Percentiles rank a stretch among this genome's conserved stretches.
phyloP scores from a whole-genome alignment of 2,329 filamentous ascomycete species.

The Dactylellina haptotyla region DNA sequence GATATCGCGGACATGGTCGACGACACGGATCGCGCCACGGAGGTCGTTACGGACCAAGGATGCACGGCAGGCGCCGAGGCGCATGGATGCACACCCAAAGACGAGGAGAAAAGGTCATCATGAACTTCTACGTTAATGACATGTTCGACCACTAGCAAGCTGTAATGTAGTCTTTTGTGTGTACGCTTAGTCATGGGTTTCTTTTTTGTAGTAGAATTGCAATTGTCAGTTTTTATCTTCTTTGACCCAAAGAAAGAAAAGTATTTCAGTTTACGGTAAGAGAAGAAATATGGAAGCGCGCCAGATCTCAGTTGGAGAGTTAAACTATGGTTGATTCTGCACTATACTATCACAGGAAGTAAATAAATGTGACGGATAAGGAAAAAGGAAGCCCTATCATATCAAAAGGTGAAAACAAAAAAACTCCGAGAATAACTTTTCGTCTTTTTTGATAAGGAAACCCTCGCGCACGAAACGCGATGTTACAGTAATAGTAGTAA shows the following conservation, averaged over 20 bases:
- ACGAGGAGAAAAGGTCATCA: not conserved
- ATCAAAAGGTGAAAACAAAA: not conserved
- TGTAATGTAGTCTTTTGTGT: not conserved
- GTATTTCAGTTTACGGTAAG: not conserved
- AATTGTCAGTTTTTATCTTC: no score
- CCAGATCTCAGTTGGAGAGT: no score
- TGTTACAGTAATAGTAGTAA: not conserved
- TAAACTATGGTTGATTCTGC: not conserved
- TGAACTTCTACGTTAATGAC: constrained; percentile 1
- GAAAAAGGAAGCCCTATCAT: constrained; percentile 8
- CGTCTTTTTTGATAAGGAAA: constrained; percentile 9
- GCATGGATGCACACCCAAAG: not conserved
- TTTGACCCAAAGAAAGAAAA: no score
- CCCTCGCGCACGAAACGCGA: not conserved
- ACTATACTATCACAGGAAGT: constrained; percentile 14
- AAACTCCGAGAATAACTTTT: constrained; percentile 28
- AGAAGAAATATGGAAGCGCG: not conserved
- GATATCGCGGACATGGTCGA: not conserved
- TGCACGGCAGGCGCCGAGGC: not conserved
- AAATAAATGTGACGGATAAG: not conserved
- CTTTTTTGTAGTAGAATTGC: not conserved
- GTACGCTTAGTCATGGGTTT: not conserved
- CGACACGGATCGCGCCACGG: not conserved
- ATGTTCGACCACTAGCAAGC: not conserved
- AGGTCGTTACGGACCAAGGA: not conserved